A percentile compares a stretch with the other conserved stretches of the same genome.
phyloP scores from a whole-genome alignment of 805 yeast genomes.

The Zygotorulaspora chibaensis region DNA sequence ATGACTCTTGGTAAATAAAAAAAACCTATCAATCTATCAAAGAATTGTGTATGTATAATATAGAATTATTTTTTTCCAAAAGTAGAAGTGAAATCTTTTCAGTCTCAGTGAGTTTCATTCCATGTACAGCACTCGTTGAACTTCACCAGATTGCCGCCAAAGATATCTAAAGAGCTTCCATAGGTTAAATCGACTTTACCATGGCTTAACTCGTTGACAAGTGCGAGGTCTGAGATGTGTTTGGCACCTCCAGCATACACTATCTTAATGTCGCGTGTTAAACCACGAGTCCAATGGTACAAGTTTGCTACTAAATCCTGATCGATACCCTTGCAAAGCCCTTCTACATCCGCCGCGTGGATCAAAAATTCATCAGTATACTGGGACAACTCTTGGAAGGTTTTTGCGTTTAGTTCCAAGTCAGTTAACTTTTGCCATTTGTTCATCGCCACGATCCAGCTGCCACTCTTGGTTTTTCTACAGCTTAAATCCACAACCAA shows the following conservation, averaged over 20 bases:
- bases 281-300: slow-evolving; percentile 63
- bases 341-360: slow-evolving; percentile 99
- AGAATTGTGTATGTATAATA: slow-evolving; percentile 5
- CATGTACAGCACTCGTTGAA: slow-evolving; percentile 73
- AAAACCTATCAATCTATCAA: slow-evolving; percentile 1
- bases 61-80: neutral
- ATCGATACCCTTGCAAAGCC: slow-evolving; percentile 90
- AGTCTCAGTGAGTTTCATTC: slow-evolving; percentile 43
- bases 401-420: slow-evolving; percentile 48
- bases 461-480: slow-evolving; percentile 38
- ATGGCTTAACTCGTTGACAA: slow-evolving; percentile 61
- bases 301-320: slow-evolving; percentile 64
- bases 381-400: slow-evolving; percentile 49
- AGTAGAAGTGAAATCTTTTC: neutral
- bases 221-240: slow-evolving; percentile 58
- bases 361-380: slow-evolving; percentile 85
- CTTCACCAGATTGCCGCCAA: slow-evolving; percentile 81
- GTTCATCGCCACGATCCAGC: slow-evolving; percentile 96
- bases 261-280: slow-evolving; percentile 51
- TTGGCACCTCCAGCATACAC: slow-evolving; percentile 98
- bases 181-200: slow-evolving; percentile 89
- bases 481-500: slow-evolving; percentile 92
- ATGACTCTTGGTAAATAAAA: slow-evolving; percentile 32
- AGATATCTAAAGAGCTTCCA: slow-evolving; percentile 91
- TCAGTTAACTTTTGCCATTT: slow-evolving; percentile 92